These are phyloP conservation scores for Podaxis carcinomalis DNA, from an alignment of 768 basidiomycete genomes.

Conservation along the genomic window DNA sequence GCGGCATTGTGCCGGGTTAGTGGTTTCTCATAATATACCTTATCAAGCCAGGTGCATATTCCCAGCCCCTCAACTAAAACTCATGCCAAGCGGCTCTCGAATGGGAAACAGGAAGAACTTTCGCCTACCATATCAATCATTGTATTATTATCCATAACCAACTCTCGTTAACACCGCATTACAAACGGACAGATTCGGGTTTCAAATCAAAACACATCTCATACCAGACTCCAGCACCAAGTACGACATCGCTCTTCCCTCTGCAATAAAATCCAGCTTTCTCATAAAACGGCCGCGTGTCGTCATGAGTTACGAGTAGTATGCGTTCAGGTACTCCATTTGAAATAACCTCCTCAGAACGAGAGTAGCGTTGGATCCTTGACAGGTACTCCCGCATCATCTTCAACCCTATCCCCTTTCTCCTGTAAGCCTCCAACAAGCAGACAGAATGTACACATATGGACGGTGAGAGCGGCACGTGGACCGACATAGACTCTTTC, in stretches of 20 bases:
- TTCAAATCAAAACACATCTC: constrained; percentile 46
- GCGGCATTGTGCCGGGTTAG: too few relatives aligned
- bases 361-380: constrained; percentile 32
- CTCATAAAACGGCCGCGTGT: constrained; percentile 52
- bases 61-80: too few relatives aligned
- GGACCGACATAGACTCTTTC: constrained; percentile 63
- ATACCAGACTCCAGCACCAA: constrained; percentile 59
- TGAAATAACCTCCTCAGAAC: constrained; percentile 25
- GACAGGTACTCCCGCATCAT: constrained; percentile 59
- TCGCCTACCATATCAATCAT: too few relatives aligned
- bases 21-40: too few relatives aligned
- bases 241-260: constrained; percentile 53
- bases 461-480: constrained; percentile 45
- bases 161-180: not conserved
- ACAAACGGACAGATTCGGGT: not conserved
- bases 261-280: constrained; percentile 56
- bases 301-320: constrained; percentile 59
- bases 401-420: constrained; percentile 45
- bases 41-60: too few relatives aligned
- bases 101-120: too few relatives aligned
- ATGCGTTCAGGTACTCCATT: constrained; percentile 28
- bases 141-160: too few relatives aligned
- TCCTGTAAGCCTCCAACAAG: constrained; percentile 36
- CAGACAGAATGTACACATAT: constrained; percentile 73
- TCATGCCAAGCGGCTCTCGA: too few relatives aligned